Evolutionary conservation across 2,329 filamentous ascomycete species (phyloP).

Genomic region (Xylariaceae sp.): DNA sequence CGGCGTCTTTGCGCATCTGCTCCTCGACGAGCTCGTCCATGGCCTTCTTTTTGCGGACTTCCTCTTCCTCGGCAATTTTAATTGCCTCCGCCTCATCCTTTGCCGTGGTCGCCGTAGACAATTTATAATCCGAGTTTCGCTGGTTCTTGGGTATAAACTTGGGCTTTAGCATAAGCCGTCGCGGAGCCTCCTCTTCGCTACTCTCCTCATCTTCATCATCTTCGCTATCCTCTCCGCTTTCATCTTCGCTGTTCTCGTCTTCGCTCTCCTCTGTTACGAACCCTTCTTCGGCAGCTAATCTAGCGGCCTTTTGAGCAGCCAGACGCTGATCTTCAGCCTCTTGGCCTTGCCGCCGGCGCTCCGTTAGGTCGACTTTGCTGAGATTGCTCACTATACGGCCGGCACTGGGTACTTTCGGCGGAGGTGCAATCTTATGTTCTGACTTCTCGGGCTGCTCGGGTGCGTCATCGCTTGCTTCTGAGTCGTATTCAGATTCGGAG

Average conservation of each 20-base stretch:
- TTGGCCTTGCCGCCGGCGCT: slow-evolving; percentile 41
- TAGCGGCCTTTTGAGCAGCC: slow-evolving; percentile 46
- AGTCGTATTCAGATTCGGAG: slow-evolving; percentile 44
- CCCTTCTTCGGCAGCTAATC: slow-evolving; percentile 52
- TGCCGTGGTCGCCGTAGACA: not conserved
- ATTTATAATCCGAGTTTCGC: slow-evolving; percentile 32
- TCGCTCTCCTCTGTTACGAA: slow-evolving; percentile 53
- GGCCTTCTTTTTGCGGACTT: slow-evolving; percentile 60
- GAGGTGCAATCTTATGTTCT: slow-evolving; percentile 41
- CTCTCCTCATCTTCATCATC: slow-evolving; percentile 42
- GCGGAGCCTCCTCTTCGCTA: slow-evolving; percentile 52
- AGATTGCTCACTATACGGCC: slow-evolving; percentile 50
- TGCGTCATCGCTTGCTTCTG: slow-evolving; percentile 40
- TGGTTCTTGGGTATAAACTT: slow-evolving; percentile 59
- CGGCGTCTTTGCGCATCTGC: slow-evolving; percentile 76
- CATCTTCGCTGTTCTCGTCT: slow-evolving; percentile 32
- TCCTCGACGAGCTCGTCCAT: slow-evolving; percentile 79
- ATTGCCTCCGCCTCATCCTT: slow-evolving; percentile 20
- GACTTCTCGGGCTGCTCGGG: slow-evolving; percentile 25
- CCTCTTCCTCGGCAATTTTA: slow-evolving; percentile 31
- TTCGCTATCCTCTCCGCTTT: slow-evolving; percentile 34
- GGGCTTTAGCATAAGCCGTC: slow-evolving; percentile 55
- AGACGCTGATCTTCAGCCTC: slow-evolving; percentile 43
- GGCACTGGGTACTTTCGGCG: slow-evolving; percentile 52
- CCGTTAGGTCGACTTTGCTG: slow-evolving; percentile 47